Evolutionary conservation across 345 rosid species (phyloP), one percentile per base, ranked within the genome.

Genomic region (Conringia planisiliqua): DNA sequence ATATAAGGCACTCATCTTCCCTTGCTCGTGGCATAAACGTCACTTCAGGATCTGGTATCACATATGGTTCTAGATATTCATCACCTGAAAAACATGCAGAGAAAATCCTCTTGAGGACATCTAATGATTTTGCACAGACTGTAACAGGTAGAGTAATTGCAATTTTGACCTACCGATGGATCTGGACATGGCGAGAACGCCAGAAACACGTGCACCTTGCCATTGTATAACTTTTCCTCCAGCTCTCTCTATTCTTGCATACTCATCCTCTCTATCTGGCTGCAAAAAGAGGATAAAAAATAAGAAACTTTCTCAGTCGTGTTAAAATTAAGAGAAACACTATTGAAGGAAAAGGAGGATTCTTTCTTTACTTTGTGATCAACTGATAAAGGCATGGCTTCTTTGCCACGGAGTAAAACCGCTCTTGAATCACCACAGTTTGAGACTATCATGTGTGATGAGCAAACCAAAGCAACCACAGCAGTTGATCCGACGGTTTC

Each of bases 361-460:
- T 35, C 26, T 77, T 20, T 35, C 26, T 77, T 79, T 85, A 93
- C 98, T 74, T 91, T 93, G 77, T 93, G 98, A 82, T 93, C 98
- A 63, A 85, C 83, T 5, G 97, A 93, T 62, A 93, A 70, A 13
- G 96, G 85, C 81, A 89, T 68, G 18, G 91, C 71, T 60, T 89
- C 94, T 85, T 89, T 93, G 66, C 98, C 96, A 22, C 97, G 96
- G 73, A 83, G 81, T 72, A 93, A 74, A 70, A 93, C 97, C 10
- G 97, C 98, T 79, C 97, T 84, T 11, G 98, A 93, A 81, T 93
- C 97, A 48, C 97, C 98, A 75, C 98, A 93, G 79, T 93, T 93
- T 61, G 92, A 87, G 55, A 91, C 92, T 60, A 93, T 82, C 39
- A 93, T 83, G 76, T 90, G 98, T 17, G 98, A 94, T 13, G 98